Conservation (phyloP, 345 rosid genomes). For the Bruguiera parviflora region DNA sequence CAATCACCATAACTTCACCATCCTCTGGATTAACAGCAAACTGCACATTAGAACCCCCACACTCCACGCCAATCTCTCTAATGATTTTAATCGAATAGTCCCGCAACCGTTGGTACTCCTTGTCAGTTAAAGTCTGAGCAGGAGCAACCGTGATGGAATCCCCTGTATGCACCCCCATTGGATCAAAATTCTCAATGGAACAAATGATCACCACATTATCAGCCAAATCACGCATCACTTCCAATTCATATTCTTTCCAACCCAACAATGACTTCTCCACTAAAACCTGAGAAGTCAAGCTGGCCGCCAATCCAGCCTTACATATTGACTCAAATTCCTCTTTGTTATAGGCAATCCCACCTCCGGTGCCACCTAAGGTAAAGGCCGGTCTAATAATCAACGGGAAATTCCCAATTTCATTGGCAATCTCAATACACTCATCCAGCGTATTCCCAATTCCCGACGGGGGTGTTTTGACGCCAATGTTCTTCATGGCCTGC, state of each 20-base stretch:
- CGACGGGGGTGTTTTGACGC: constrained; percentile 87
- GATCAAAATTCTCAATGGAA: constrained; percentile 94
- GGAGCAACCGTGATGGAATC: constrained; percentile 98
- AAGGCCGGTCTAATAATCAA: constrained; percentile 95
- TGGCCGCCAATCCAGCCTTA: constrained; percentile 83
- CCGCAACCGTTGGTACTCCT: constrained; percentile 90
- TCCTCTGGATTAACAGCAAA: constrained; percentile 91
- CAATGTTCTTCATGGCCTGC: constrained; percentile 85
- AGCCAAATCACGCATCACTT: constrained; percentile 96
- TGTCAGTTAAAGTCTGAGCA: constrained; percentile 93
- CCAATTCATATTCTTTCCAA: constrained; percentile 97
- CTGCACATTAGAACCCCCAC: constrained; percentile 99
- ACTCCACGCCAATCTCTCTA: constrained; percentile 98
- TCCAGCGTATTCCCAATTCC: constrained; percentile 84
- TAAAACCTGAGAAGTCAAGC: constrained; percentile 79
- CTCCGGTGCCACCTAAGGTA: constrained; percentile 95
- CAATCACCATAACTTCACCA: constrained; percentile 98
- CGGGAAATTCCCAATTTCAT: constrained; percentile 82
- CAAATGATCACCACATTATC: constrained; percentile 97
- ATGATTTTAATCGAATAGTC: constrained; percentile 85
- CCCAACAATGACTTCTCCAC: constrained; percentile 96
- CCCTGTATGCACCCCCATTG: constrained; percentile 98
- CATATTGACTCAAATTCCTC: constrained; percentile 87
- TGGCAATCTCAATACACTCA: constrained; percentile 69
- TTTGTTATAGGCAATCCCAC: constrained; percentile 90